Percentiles rank a stretch among this genome's conserved stretches.
Conservation (phyloP, 176 grass and related monocot species). For the Melocanna baccifera region DNA sequence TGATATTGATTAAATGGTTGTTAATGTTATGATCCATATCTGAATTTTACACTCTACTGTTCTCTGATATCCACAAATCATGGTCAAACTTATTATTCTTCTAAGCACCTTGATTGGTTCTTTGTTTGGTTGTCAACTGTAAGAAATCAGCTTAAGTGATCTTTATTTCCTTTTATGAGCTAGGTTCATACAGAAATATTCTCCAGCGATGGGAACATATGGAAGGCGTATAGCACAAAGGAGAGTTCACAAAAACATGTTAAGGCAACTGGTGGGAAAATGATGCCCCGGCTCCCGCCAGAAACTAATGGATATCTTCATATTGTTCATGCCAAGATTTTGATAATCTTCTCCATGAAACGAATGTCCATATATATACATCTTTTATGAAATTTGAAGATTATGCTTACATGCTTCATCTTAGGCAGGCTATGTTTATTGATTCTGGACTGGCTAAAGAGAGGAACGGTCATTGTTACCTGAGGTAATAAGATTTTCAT, state of each 20-base stretch:
- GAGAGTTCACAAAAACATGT: conserved; percentile 84
- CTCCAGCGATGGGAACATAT: conserved; percentile 79
- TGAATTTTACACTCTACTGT: not conserved
- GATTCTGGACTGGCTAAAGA: conserved; percentile 98
- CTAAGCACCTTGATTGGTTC: not conserved
- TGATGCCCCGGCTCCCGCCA: conserved; percentile 91
- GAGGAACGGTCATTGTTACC: conserved; percentile 82
- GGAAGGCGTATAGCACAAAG: conserved; percentile 88
- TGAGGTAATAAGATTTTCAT: conserved; percentile 56
- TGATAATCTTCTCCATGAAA: conserved; percentile 21
- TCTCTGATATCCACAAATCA: not conserved
- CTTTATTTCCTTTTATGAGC: not conserved
- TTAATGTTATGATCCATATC: not conserved
- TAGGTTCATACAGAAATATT: conserved; percentile 99
- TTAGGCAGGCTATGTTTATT: conserved; percentile 95
- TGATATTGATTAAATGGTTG: not conserved
- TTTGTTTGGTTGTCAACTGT: conserved; percentile 6
- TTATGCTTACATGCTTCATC: conserved; percentile 34
- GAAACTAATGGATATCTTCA: conserved; percentile 98
- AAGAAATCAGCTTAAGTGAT: conserved; percentile 11
- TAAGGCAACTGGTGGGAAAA: conserved; percentile 91
- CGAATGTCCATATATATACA: not conserved
- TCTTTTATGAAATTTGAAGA: conserved; percentile 22
- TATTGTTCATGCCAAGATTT: conserved; percentile 97
- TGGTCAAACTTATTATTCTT: not conserved